Base-by-base conservation (phyloP, 2,329 filamentous ascomycete species). In the Ceratocystiopsis minuta region DNA sequence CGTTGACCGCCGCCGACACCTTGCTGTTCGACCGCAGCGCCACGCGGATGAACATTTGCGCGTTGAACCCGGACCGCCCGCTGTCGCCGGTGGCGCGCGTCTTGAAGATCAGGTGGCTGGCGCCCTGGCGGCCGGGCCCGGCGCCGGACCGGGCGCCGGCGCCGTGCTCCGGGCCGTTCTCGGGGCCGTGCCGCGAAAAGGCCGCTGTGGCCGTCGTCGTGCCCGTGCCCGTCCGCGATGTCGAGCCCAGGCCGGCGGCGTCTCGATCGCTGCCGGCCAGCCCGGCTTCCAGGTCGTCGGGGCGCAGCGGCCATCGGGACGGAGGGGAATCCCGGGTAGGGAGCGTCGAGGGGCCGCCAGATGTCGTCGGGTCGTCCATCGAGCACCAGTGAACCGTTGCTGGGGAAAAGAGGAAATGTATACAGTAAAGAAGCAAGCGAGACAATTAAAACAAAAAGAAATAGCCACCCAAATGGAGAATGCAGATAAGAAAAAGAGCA, bases 61-160 rank as follows among this genome's bases (percentile, higher is more conserved):
- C 76, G 50, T 84, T 67, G 46, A 86, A 55, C 37, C 80, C 79
- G 6, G 55, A 60, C 34, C 80, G 69, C 34, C 79, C 79, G 54
- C 77, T 82, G 58, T 85, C 79, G 46, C 79, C 80, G 9, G 54
- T 44, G 55, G 35, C 38, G 10, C 48, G 47, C 14, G 45, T 31
- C 1, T n/a, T 42, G 44, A 50, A 48, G 17, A 39, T 38, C 32
- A 48, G 31, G 32, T 43, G 42, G 28, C 17, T 33, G 34, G 18
- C 38, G 14, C 36, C 32, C 2, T 12, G 34, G n/a, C n/a, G 28
- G 14, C 37, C 31, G 17, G 33, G 15, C n/a, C 32, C 31, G 34
- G 15, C 5, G 2, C 24, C 24, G 5, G 24, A 10, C 9, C 24
- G 24, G 24, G 24, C 7, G 24, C 24, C 24, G 24, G 6, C 7